Evolutionary conservation across 2,329 filamentous ascomycete genomes (phyloP), one percentile per base, ranked within the genome.

Genomic region (Fusarium robinianum): DNA sequence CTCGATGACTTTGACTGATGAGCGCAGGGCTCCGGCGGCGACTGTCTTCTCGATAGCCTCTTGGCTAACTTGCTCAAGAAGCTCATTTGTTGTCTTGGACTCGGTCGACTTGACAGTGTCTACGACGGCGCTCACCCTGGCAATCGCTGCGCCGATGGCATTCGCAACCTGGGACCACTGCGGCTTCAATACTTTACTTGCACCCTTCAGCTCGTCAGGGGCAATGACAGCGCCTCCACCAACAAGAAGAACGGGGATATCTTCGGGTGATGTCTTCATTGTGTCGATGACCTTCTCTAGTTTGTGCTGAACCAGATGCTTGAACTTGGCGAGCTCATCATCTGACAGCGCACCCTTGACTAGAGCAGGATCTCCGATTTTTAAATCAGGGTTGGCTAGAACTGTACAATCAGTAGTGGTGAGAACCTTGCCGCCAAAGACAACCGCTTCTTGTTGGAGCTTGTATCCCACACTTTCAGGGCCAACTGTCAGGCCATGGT

Each of bases 71-170:
- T 69, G 66, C 5, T 69, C 63, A 0, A 74, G 56, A 0, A 72
- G 52, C 23, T 72, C 62, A n/a, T 65, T 51, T 0, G 63, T 63
- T 5, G 70, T 63, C 46, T 66, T 67, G 1, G 62, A 62, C 40
- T 73, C 74, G 0, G 74, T 78, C 0, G 72, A 75, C 43, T 76
- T 72, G 16, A 79, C 71, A 0, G 71, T 74, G 45, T 80, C 77
- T 8, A 78, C 68, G 0, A 77, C 72, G 2, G 76, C 74, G 45
- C 77, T 81, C 3, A 85, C 79, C 25, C 78, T 69, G 2, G 81
- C 79, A 44, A 80, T 82, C 1, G 82, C 81, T 7, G 81, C 82
- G 2, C 82, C 82, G 8, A 85, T 81, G 0, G 82, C 82, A 56
- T 85, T 85, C 7, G 83, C 82, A 2, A 85, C 79, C 3, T 74